phyloP scores from a whole-genome alignment of 192 early-diverging fungal species.

The Rhizoclosmatium globosum region DNA sequence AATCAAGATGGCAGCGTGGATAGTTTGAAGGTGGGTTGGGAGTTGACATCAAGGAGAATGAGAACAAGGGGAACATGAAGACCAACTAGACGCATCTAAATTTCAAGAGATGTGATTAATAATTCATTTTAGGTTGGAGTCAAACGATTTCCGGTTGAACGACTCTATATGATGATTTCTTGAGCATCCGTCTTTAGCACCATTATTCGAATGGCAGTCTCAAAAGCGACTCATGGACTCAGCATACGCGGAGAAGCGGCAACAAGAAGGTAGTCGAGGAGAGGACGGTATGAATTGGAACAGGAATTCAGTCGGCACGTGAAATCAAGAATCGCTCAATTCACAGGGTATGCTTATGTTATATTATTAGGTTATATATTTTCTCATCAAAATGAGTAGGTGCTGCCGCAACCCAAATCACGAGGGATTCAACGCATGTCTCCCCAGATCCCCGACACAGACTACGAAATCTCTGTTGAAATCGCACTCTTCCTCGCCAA shows the following conservation, averaged over 20 bases:
- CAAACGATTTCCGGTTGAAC: conserved; percentile 9
- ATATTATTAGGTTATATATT: background rate
- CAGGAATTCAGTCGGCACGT: background rate
- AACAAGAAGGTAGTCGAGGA: background rate
- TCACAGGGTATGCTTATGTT: background rate
- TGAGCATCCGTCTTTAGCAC: no score
- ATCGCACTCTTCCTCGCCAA: background rate
- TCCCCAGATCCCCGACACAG: conserved; percentile 4
- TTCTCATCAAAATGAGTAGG: background rate
- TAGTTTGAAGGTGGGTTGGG: background rate
- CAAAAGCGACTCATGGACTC: background rate
- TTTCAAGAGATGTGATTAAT: no score
- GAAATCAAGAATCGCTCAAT: background rate
- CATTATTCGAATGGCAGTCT: conserved; percentile 1
- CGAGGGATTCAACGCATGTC: background rate
- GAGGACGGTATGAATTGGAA: background rate
- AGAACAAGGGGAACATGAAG: no score
- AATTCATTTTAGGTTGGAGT: background rate
- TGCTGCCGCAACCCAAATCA: background rate
- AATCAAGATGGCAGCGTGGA: conserved; percentile 1
- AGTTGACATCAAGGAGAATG: no score
- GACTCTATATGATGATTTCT: background rate
- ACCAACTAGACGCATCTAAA: no score
- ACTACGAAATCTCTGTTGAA: background rate
- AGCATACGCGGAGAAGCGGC: background rate